Percentiles rank a stretch among this genome's conserved stretches.
These are phyloP conservation scores for Colletotrichum sp. DNA, from an alignment of 2,329 filamentous ascomycete genomes.

Conservation along the genomic window DNA sequence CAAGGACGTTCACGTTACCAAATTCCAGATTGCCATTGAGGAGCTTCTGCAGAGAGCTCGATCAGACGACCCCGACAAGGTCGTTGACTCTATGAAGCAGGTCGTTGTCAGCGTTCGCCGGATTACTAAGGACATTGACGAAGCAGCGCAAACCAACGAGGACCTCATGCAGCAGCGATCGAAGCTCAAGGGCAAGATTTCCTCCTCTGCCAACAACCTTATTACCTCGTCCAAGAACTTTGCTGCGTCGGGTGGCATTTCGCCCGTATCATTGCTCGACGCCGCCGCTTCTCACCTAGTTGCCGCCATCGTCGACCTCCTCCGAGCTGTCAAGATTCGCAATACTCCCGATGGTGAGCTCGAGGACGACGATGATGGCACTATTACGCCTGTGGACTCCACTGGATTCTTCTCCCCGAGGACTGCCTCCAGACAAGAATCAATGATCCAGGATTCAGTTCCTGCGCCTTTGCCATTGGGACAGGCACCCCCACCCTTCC, in stretches of 20 bases:
- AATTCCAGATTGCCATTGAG: conserved; percentile 93
- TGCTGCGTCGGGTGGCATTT: conserved; percentile 79
- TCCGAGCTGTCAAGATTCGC: conserved; percentile 84
- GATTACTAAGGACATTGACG: conserved; percentile 82
- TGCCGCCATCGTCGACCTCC: conserved; percentile 82
- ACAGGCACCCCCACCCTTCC: conserved; percentile 58
- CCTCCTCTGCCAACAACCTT: conserved; percentile 92
- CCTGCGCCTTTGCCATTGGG: conserved; percentile 42
- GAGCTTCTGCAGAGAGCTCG: conserved; percentile 83
- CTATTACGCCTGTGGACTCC: conserved; percentile 69
- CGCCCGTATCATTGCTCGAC: conserved; percentile 91
- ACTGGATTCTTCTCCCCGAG: conserved; percentile 71
- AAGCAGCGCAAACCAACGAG: conserved; percentile 58
- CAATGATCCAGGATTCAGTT: conserved; percentile 28
- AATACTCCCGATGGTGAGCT: conserved; percentile 76
- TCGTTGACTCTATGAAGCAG: conserved; percentile 85
- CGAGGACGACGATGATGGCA: conserved; percentile 77
- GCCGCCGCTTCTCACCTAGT: conserved; percentile 92
- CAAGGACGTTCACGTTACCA: conserved; percentile 91
- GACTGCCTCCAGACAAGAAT: conserved; percentile 43
- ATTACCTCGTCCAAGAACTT: conserved; percentile 97
- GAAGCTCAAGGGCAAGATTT: conserved; percentile 81
- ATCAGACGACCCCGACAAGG: conserved; percentile 72
- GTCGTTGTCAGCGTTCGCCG: conserved; percentile 83
- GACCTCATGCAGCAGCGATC: conserved; percentile 62